Conservation (phyloP, 495 filamentous ascomycete genomes). For the Glonium stellatum region DNA sequence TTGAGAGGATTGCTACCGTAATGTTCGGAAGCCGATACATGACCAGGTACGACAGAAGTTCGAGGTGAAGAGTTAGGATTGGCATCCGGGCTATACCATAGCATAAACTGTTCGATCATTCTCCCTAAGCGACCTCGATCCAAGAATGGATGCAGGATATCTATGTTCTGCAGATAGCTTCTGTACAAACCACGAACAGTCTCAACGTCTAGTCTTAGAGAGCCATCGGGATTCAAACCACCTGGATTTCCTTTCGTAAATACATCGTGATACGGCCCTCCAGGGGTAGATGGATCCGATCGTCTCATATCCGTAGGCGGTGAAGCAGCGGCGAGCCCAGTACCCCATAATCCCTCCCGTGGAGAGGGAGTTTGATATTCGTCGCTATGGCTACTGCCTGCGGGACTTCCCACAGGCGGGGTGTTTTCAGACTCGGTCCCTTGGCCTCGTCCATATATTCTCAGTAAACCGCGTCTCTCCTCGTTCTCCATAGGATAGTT, state of each 20-base stretch:
- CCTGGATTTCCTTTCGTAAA: constrained; percentile 24
- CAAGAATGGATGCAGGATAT: constrained; percentile 87
- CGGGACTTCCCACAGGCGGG: constrained; percentile 14
- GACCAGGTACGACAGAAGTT: constrained; percentile 12
- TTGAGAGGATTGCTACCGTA: constrained; percentile 37
- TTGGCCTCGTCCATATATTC: constrained; percentile 25
- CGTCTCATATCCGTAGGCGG: background rate
- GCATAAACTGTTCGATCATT: constrained; percentile 48
- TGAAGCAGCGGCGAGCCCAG: constrained; percentile 3
- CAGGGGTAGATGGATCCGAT: background rate
- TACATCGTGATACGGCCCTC: background rate
- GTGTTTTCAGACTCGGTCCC: constrained; percentile 17
- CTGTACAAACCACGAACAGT: constrained; percentile 58
- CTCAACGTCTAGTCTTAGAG: constrained; percentile 55
- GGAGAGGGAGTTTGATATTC: constrained; percentile 6
- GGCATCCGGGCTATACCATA: constrained; percentile 28
- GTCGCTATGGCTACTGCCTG: constrained; percentile 11
- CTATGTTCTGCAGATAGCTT: constrained; percentile 72
- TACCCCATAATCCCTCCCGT: constrained; percentile 22
- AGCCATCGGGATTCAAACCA: constrained; percentile 53
- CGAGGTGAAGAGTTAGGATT: constrained; percentile 20
- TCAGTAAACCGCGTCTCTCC: constrained; percentile 38
- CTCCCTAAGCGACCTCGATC: constrained; percentile 44
- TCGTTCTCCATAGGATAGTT: constrained; percentile 72
- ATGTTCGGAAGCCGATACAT: background rate